A percentile compares a stretch with the other conserved stretches of the same genome.
phyloP scores from a whole-genome alignment of 2,329 filamentous ascomycete genomes.

The Fonsecaea monophora region DNA sequence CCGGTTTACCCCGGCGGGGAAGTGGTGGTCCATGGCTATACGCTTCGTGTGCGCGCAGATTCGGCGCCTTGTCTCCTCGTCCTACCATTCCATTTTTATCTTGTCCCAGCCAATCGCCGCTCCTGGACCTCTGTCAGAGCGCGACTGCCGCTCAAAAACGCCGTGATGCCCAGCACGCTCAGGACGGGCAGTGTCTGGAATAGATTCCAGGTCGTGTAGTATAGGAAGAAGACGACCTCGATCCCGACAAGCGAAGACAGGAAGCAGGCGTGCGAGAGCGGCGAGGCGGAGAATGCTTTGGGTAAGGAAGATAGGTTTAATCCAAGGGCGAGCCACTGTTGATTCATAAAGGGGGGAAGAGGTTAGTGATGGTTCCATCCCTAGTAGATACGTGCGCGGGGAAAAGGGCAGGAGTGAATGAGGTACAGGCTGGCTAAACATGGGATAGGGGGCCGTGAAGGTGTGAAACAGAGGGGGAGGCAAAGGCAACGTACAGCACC shows the following conservation, averaged over 20 bases:
- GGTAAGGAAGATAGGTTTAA: conserved; percentile 80
- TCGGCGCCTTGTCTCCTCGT: neutral
- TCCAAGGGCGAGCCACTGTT: conserved; percentile 79
- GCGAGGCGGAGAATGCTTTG: conserved; percentile 76
- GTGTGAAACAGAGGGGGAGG: no score
- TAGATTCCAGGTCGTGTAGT: conserved; percentile 90
- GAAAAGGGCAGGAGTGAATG: neutral
- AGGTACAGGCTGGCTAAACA: neutral
- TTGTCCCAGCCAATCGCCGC: conserved; percentile 75
- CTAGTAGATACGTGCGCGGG: conserved; percentile 18
- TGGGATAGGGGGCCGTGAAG: neutral
- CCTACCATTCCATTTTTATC: conserved; percentile 47
- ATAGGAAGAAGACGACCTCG: conserved; percentile 91
- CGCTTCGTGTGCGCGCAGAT: neutral
- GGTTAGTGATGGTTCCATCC: conserved; percentile 1
- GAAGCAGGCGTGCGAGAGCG: conserved; percentile 82
- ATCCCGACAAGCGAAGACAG: conserved; percentile 85
- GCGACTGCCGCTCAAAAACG: conserved; percentile 85
- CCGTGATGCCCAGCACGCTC: conserved; percentile 69
- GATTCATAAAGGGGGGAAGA: conserved; percentile 38
- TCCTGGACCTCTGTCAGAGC: conserved; percentile 93
- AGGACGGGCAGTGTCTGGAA: conserved; percentile 85
- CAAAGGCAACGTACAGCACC: conserved; percentile 63
- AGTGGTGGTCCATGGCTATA: no score
- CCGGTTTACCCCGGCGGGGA: no score